Evolutionary conservation across 75 land plant genomes (phyloP), one percentile per base, ranked within the genome.

Genomic region (Cunninghamia lanceolata): DNA sequence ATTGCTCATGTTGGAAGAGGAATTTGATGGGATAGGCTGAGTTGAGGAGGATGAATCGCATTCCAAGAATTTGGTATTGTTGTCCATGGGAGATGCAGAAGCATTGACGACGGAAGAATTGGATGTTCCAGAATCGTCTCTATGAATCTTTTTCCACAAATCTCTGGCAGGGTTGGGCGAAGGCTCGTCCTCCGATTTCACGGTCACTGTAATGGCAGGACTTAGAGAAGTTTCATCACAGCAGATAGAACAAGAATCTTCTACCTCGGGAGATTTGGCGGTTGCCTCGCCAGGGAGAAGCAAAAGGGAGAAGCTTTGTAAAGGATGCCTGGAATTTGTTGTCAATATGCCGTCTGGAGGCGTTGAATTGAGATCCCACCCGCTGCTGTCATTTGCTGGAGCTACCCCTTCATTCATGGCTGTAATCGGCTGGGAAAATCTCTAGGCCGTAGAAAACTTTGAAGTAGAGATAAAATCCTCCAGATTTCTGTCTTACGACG

Each of bases 61-160:
- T 40, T 80, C 82, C 47, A 80, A 43, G 47, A 28, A 28, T 19
- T 42, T 77, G 28, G 25, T 73, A 2, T 42, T 63, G 30, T 39
- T 52, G 68, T 46, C 46, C 68, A 63, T 28, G 68, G 53, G 53
- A 25, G 85, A 84, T 10, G 25, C 86, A 46, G 89, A 89, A 34
- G 90, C 84, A 85, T 86, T 91, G 52, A 89, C 85, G 3, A 91
- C 84, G 25, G 91, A 89, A 82, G 92, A 91, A n/a, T 87, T 82
- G 0, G 92, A 87, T 25, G 91, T 87, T 9, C 91, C 91, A 25
- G 92, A 91, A 40, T 87, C 88, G 16, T 89, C 89, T 73, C 45
- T 36, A 42, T 47, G 42, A 7, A 38, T 77, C 19, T 77, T 40
- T 78, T 39, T 42, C 81, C 3, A 38, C 19, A 39, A 21, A 35